Percentiles rank a stretch among this genome's conserved stretches.
Evolutionary conservation across 116 monocot species (phyloP).

Genomic region (Posidonia oceanica): DNA sequence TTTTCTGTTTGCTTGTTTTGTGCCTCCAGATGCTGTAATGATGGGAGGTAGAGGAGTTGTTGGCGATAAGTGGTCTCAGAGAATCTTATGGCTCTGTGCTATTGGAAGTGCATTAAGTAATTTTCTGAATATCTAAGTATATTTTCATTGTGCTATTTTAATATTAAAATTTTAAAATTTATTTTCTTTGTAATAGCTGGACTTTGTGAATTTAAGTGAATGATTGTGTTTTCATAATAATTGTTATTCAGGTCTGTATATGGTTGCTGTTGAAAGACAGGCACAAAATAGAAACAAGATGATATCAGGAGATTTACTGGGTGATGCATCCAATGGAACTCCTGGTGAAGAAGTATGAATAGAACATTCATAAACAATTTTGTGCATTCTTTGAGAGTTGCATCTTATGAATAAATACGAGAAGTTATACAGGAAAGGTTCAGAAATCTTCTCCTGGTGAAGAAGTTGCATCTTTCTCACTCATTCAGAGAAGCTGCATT

Average conservation of each 20-base stretch:
- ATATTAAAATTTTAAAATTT: neutral
- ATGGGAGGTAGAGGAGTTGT: slow-evolving; percentile 15
- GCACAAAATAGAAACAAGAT: slow-evolving; percentile 60
- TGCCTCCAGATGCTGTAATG: slow-evolving; percentile 3
- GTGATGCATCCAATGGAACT: slow-evolving; percentile 9
- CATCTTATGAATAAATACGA: no score
- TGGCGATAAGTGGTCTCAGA: slow-evolving; percentile 21
- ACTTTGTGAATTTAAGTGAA: neutral
- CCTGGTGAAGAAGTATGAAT: slow-evolving; percentile 33
- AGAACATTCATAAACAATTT: slow-evolving; percentile 1
- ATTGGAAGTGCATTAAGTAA: slow-evolving; percentile 21
- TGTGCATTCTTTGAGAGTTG: neutral
- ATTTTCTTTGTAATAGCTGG: neutral
- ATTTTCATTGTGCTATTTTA: neutral
- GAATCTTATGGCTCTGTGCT: slow-evolving; percentile 18
- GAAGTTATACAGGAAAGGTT: no score
- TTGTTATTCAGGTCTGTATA: slow-evolving; percentile 46
- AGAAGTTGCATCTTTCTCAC: no score
- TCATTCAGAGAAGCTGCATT: no score
- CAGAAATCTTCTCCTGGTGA: no score
- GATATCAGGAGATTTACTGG: slow-evolving; percentile 38
- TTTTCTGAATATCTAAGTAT: neutral
- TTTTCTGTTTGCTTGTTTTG: neutral
- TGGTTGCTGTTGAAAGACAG: slow-evolving; percentile 72
- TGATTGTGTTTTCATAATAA: neutral